Evolutionary conservation across 116 monocot genomes (phyloP), one percentile per base, ranked within the genome.

Genomic region (Trichopus zeylanicus): DNA sequence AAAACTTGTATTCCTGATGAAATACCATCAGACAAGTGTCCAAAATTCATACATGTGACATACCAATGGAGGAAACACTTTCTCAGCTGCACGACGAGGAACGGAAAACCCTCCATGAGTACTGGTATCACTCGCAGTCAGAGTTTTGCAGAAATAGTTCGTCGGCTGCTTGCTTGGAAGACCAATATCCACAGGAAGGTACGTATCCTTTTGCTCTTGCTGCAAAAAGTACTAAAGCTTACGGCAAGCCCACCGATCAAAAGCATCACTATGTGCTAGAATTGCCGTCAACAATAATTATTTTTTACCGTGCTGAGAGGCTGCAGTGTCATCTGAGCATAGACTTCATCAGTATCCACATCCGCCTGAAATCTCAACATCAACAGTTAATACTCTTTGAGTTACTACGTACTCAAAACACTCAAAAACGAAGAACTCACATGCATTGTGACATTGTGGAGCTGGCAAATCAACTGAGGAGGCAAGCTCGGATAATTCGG

Each of bases 361-460:
- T 89, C 94, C 68, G 89, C 89, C 94, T 89, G 82, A 67, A 79
- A 70, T 21, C 19, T 5, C 19, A 49, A 5, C 7, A 49, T 48
- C 15, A 62, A n/a, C 1, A 49, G 23, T 49, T 20, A 49, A 6
- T 22, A 42, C 3, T 42, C 42, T 16, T n/a, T 16, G 18, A 42
- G n/a, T 3, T 42, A 33, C 32, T 33, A 15, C 42, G 9, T n/a
- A n/a, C n/a, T n/a, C n/a, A n/a, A n/a, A n/a, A n/a, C n/a, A n/a
- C n/a, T n/a, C n/a, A n/a, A 37, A 15, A 5, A 24, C 49, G 7
- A 64, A 10, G 7, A 73, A 84, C 87, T 77, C 68, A 97, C 95
- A 74, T 97, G 95, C 95, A 97, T 97, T 42, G 95, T 97, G 26
- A 87, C 81, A 73, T 89, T 74, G 29, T 87, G 95, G 31, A 97